Evolutionary conservation across 371 early-diverging fungal species (phyloP).

Genomic region (Mortierella polycephala): DNA sequence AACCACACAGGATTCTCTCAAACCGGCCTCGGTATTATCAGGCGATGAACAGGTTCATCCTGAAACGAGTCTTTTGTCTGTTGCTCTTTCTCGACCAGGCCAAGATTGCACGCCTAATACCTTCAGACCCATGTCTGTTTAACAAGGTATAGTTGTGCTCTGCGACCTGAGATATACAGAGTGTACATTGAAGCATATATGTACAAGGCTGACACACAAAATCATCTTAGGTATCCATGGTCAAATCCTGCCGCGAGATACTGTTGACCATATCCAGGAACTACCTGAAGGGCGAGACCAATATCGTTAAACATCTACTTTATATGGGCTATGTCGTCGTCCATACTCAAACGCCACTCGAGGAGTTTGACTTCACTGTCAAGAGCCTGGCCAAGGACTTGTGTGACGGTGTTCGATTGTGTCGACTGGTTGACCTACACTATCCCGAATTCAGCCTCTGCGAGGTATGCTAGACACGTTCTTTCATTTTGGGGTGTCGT

Average conservation of each 20-base stretch:
- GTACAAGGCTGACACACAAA: too few species aligned
- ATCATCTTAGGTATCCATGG: slow-evolving; percentile 32
- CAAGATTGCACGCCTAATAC: slow-evolving; percentile 44
- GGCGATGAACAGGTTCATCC: slow-evolving; percentile 45
- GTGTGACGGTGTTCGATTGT: slow-evolving; percentile 52
- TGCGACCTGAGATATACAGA: neutral
- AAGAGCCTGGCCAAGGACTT: slow-evolving; percentile 52
- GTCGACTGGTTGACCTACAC: slow-evolving; percentile 50
- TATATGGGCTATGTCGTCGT: slow-evolving; percentile 52
- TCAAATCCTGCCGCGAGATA: slow-evolving; percentile 40
- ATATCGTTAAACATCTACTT: slow-evolving; percentile 49
- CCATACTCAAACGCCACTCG: slow-evolving; percentile 42
- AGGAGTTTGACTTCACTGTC: slow-evolving; percentile 51
- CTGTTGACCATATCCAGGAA: slow-evolving; percentile 36
- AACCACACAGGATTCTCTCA: slow-evolving; percentile 47
- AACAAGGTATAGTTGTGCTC: slow-evolving; percentile 27
- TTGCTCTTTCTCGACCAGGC: slow-evolving; percentile 56
- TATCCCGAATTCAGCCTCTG: slow-evolving; percentile 32
- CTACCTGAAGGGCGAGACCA: slow-evolving; percentile 49
- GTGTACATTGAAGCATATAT: neutral
- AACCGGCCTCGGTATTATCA: slow-evolving; percentile 40
- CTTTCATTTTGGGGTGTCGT: neutral
- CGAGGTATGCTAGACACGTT: slow-evolving; percentile 8
- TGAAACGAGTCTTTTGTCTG: slow-evolving; percentile 50
- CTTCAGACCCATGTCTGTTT: slow-evolving; percentile 55